A percentile compares a stretch with the other conserved stretches of the same genome.
These are phyloP conservation scores for Amphicarpaea edgeworthii DNA, from an alignment of 306 rosid genomes.

Conservation along the genomic window DNA sequence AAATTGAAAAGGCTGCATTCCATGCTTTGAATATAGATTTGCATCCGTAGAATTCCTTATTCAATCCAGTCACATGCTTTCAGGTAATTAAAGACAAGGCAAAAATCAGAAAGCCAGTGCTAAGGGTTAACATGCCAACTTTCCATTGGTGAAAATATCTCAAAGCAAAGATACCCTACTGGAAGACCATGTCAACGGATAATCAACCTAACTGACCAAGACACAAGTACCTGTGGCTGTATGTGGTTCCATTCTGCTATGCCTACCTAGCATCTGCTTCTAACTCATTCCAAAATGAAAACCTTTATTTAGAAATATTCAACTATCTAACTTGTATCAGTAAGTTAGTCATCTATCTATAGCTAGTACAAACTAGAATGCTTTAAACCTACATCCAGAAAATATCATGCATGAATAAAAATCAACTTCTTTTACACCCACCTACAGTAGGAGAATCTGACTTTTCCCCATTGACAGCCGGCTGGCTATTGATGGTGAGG, in stretches of 20 bases:
- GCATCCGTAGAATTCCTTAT: not conserved
- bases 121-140: too few relatives aligned
- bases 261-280: too few relatives aligned
- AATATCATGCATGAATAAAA: slow-evolving; percentile 26
- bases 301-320: too few relatives aligned
- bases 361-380: slow-evolving; percentile 5
- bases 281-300: too few relatives aligned
- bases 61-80: too few relatives aligned
- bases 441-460: slow-evolving; percentile 89
- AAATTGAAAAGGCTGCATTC: not conserved
- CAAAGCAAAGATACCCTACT: not conserved
- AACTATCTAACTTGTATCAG: too few relatives aligned
- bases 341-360: slow-evolving; percentile 1
- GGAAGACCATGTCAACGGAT: slow-evolving; percentile 20
- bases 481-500: slow-evolving; percentile 98
- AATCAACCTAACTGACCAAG: too few relatives aligned
- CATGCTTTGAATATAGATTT: slow-evolving; percentile 25
- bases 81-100: too few relatives aligned
- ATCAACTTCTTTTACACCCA: slow-evolving; percentile 50
- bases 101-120: too few relatives aligned
- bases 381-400: slow-evolving; percentile 1
- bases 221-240: too few relatives aligned
- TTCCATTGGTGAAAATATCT: too few relatives aligned
- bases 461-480: slow-evolving; percentile 88
- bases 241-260: too few relatives aligned